Percentiles rank a stretch among this genome's conserved stretches.
Evolutionary conservation across 257 asterid genomes (phyloP).

Genomic region (Solanum paucissectum): DNA sequence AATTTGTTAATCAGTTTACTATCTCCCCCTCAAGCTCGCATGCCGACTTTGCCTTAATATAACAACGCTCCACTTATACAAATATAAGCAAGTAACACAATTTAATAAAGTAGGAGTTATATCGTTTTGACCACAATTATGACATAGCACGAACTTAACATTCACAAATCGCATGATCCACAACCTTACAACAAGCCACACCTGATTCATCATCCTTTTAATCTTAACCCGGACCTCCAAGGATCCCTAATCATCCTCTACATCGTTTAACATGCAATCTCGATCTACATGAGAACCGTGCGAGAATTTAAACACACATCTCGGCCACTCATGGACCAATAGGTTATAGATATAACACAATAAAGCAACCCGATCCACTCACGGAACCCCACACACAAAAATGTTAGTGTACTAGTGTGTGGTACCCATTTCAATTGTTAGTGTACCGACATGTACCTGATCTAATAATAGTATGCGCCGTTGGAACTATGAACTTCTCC

Average conservation of each 20-base stretch:
- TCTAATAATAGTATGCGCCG: too few species aligned
- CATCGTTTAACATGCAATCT: background rate
- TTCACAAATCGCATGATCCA: background rate
- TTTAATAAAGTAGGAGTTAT: background rate
- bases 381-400: too few species aligned
- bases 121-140: background rate
- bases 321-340: background rate
- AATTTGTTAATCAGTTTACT: too few species aligned
- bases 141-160: background rate
- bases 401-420: background rate
- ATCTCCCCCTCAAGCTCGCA: background rate
- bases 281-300: background rate
- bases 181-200: background rate
- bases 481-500: background rate
- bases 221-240: background rate
- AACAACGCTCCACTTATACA: background rate
- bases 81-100: background rate
- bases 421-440: background rate
- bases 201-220: background rate
- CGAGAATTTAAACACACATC: background rate
- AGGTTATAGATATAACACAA: background rate
- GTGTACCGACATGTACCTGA: background rate
- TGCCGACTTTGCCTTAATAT: background rate
- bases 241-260: background rate
- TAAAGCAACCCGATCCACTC: fast-evolving